Base-by-base conservation (phyloP, 2,329 filamentous ascomycete species). In the Trichoderma harzianum region DNA sequence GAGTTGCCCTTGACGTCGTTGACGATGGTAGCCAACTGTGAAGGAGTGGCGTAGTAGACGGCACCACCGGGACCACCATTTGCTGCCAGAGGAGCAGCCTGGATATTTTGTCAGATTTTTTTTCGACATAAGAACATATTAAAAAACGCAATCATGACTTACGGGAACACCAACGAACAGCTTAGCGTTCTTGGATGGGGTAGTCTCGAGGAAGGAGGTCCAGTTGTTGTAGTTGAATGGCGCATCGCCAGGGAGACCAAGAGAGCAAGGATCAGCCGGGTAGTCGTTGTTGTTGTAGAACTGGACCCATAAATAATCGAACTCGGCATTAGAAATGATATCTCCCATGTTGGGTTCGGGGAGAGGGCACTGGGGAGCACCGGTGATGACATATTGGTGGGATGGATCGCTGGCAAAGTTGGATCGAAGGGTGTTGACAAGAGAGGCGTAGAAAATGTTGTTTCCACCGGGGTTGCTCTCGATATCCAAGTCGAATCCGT, bases 281-380 rank as follows among this genome's bases (percentile, higher is more conserved):
- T 79, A 78, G 73, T 85, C 83, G 72, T 78, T 16, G 75, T 86
- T 86, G 77, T 86, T 86, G 79, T 86, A 86, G 77, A 85, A 85
- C 75, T 86, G 84, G 21, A 85, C 77, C 74, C 81, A 85, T 8
- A 86, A 75, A 62, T 79, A 78, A 73, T 85, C 74, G 7, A 75
- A 75, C 16, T 63, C 24, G 1, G 74, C 26, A 7, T 75, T 66
- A 43, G 78, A 73, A 71, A 86, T 80, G 72, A 86, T 84, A 24
- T 77, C 75, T 72, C 79, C 78, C 84, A 86, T 85, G 76, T 82
- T 79, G 74, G 77, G 53, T 65, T 79, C 74, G 5, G 74, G 74
- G 16, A 74, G 32, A 7, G 83, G 80, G 76, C 83, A 85, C 74
- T 85, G 82, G 21, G 84, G 83, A 10, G 83, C 82, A 7, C 80